Evolutionary conservation across 2,329 filamentous ascomycete species (phyloP).

Genomic region (Phyllachora maydis): DNA sequence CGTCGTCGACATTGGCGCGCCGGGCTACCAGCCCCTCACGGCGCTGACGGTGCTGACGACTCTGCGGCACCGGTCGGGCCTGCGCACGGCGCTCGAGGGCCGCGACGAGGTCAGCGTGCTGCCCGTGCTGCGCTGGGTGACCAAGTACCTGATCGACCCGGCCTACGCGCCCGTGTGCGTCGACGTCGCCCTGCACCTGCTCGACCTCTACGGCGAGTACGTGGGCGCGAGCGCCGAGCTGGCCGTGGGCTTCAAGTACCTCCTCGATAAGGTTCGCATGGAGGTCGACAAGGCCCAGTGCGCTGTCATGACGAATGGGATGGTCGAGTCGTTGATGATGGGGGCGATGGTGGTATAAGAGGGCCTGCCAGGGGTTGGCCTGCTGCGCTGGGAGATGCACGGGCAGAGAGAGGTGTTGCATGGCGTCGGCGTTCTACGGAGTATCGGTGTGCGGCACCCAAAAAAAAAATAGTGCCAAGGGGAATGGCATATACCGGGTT

Average conservation of each 20-base stretch:
- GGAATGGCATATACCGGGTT: too few species aligned
- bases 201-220: conserved; percentile 76
- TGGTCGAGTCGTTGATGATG: conserved; percentile 55
- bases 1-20: conserved; percentile 36
- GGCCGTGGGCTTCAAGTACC: conserved; percentile 43
- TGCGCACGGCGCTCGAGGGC: conserved; percentile 59
- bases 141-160: conserved; percentile 62
- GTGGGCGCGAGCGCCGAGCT: conserved; percentile 55
- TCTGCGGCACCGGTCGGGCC: conserved; percentile 69
- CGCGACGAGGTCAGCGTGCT: conserved; percentile 66
- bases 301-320: conserved; percentile 64
- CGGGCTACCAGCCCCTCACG: conserved; percentile 35
- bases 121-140: conserved; percentile 69
- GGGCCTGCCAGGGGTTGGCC: not conserved
- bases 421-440: conserved; percentile 6
- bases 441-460: too few species aligned
- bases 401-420: conserved; percentile 1
- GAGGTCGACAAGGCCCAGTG: conserved; percentile 72
- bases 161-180: conserved; percentile 63
- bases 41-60: conserved; percentile 64
- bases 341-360: conserved; percentile 8
- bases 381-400: not conserved
- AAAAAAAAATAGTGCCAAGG: too few species aligned
- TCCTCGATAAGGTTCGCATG: conserved; percentile 50
- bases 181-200: conserved; percentile 60